phyloP scores from a whole-genome alignment of 179 eudicot species.

The Beta corolliflora region DNA sequence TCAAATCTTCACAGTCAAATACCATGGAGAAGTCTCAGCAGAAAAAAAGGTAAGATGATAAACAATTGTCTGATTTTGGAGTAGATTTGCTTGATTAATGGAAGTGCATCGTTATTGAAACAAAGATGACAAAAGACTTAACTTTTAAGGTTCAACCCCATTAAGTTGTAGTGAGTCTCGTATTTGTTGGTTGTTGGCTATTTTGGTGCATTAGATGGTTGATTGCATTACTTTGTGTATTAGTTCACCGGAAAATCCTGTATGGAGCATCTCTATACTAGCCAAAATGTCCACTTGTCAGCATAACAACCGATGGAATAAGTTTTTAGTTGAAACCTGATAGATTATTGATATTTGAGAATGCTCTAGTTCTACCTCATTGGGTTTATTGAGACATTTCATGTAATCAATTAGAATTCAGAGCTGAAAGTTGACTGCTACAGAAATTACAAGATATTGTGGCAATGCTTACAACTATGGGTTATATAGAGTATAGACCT shows the following conservation, averaged over 20 bases:
- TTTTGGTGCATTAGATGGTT: background rate
- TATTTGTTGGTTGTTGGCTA: background rate
- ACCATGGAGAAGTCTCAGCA: conserved; percentile 99
- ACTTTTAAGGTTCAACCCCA: conserved; percentile 1
- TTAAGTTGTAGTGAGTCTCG: background rate
- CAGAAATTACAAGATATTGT: background rate
- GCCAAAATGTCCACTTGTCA: background rate
- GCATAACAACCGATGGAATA: background rate
- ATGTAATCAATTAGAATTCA: background rate
- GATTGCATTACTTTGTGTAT: background rate
- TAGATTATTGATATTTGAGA: background rate
- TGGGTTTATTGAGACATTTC: background rate
- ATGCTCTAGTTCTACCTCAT: background rate
- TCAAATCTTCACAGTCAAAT: conserved; percentile 87
- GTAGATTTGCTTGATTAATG: conserved; percentile 7
- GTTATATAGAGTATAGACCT: background rate
- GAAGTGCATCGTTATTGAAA: background rate
- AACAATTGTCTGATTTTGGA: background rate
- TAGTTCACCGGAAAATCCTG: background rate
- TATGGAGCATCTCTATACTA: background rate
- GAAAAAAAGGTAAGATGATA: conserved; percentile 72
- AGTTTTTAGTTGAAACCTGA: background rate
- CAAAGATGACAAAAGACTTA: background rate
- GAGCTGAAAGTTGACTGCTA: background rate
- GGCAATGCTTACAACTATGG: background rate